phyloP scores from a whole-genome alignment of 2,329 filamentous ascomycete genomes.

The Cercospora brassicicola region DNA sequence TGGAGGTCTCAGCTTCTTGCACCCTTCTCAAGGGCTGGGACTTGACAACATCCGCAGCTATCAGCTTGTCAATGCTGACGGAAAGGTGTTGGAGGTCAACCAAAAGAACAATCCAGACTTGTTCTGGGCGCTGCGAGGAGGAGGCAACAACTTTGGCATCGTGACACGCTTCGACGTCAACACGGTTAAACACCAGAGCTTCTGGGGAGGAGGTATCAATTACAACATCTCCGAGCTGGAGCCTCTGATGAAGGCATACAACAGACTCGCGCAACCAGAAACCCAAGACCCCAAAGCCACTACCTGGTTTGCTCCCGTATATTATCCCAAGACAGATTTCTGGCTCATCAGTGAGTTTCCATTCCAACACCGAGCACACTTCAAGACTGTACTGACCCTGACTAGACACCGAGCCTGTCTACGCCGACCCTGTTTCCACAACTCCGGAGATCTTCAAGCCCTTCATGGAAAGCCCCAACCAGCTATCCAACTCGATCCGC shows the following conservation, averaged over 20 bases:
- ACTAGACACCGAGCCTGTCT: slow-evolving; percentile 7
- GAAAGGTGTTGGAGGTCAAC: slow-evolving; percentile 30
- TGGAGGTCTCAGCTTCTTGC: slow-evolving; percentile 37
- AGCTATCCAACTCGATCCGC: slow-evolving; percentile 8
- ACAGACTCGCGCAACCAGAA: slow-evolving; percentile 2
- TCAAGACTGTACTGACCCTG: not conserved
- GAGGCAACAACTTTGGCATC: slow-evolving; percentile 36
- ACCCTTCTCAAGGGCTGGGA: slow-evolving; percentile 31
- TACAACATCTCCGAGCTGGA: slow-evolving; percentile 12
- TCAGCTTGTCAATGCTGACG: slow-evolving; percentile 33
- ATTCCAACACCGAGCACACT: not conserved
- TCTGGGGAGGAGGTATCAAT: slow-evolving; percentile 25
- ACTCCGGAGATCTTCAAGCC: slow-evolving; percentile 14
- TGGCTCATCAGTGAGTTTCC: slow-evolving; percentile 5
- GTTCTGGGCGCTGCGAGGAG: slow-evolving; percentile 30
- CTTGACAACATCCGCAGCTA: slow-evolving; percentile 36
- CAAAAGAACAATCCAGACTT: slow-evolving; percentile 28
- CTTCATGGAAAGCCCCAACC: slow-evolving; percentile 5
- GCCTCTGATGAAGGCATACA: slow-evolving; percentile 1
- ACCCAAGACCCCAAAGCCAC: slow-evolving; percentile 15
- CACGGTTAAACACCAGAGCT: slow-evolving; percentile 22
- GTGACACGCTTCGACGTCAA: slow-evolving; percentile 33
- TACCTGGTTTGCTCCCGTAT: slow-evolving; percentile 16
- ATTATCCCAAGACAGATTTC: slow-evolving; percentile 1
- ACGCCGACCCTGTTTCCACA: slow-evolving; percentile 6